Evolutionary conservation across 306 rosid species (phyloP).

Genomic region (Purshia tridentata): DNA sequence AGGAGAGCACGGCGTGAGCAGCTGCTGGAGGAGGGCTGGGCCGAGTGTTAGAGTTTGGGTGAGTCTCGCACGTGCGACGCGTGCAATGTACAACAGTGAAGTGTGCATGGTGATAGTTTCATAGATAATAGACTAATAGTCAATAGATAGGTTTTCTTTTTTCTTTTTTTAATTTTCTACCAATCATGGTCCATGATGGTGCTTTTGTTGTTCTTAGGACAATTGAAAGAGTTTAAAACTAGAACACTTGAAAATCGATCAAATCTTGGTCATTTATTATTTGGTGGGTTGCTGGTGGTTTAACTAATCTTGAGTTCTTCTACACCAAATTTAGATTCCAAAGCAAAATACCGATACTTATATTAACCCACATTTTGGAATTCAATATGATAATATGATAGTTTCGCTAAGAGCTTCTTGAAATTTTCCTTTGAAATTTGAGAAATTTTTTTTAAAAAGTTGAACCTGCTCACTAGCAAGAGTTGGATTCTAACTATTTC

Average conservation of each 20-base stretch:
- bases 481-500: background rate
- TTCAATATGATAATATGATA: no score
- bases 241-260: background rate
- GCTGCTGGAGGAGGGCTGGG: constrained; percentile 54
- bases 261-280: background rate
- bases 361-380: no score
- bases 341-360: no score
- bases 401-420: no score
- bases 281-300: no score
- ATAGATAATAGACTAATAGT: background rate
- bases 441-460: no score
- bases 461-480: no score
- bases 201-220: background rate
- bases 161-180: background rate
- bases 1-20: constrained; percentile 15
- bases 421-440: no score
- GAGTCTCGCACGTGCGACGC: background rate
- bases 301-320: no score
- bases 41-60: constrained; percentile 32
- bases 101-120: background rate
- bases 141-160: background rate
- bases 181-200: background rate
- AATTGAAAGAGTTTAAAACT: background rate
- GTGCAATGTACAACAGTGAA: background rate
- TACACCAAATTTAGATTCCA: no score